Conservation (phyloP, 1,284 basidiomycete species). For the Pseudozyma thailandica region DNA sequence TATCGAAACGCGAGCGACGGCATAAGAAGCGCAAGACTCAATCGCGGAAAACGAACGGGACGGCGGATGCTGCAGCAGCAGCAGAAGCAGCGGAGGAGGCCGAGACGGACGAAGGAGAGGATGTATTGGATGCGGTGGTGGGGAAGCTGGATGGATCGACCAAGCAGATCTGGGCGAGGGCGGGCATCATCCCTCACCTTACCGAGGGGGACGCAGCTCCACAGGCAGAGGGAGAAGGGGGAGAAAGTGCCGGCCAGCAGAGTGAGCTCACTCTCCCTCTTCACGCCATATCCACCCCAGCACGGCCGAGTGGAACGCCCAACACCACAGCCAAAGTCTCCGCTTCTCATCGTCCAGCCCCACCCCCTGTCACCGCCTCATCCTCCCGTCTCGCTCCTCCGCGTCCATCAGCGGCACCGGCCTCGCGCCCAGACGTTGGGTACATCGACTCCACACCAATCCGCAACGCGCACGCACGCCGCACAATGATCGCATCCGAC, state of each 20-base stretch:
- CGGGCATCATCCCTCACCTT: background rate
- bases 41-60: background rate
- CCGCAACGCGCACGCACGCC: slow-evolving; percentile 18
- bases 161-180: background rate
- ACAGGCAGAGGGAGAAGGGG: too few relatives aligned
- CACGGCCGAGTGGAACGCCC: slow-evolving; percentile 1
- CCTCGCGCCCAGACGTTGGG: slow-evolving; percentile 1
- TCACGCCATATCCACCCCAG: background rate
- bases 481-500: slow-evolving; percentile 21
- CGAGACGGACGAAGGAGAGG: background rate
- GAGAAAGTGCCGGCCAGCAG: slow-evolving; percentile 13
- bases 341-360: background rate
- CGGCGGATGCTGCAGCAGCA: background rate
- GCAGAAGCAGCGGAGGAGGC: background rate
- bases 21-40: background rate
- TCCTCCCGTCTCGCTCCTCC: background rate
- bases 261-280: slow-evolving; percentile 21
- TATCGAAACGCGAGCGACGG: slow-evolving; percentile 15
- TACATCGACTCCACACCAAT: slow-evolving; percentile 28
- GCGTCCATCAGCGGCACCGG: background rate
- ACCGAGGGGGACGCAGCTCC: background rate
- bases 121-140: background rate
- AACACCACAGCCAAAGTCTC: background rate
- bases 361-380: background rate
- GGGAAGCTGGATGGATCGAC: background rate